phyloP scores from a whole-genome alignment of 2,329 filamentous ascomycete species.

The Aspergillus caelatus region DNA sequence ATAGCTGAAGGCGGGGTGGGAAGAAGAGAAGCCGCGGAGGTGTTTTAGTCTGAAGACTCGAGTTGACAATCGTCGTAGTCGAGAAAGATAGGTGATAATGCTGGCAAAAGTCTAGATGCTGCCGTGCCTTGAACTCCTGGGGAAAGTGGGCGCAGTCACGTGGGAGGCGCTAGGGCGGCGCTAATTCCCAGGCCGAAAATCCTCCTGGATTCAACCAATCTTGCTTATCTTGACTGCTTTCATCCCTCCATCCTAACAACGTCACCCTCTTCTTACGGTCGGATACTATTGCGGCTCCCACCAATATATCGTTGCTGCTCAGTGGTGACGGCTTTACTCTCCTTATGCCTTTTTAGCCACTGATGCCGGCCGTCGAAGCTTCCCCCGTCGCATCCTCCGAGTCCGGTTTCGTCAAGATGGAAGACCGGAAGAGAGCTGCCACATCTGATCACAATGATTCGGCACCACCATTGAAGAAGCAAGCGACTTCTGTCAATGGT shows the following conservation, averaged over 20 bases:
- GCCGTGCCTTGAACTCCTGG: slow-evolving; percentile 24
- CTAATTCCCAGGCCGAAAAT: slow-evolving; percentile 44
- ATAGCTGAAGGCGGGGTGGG: slow-evolving; percentile 21
- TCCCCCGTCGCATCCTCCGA: slow-evolving; percentile 75
- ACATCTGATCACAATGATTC: slow-evolving; percentile 77
- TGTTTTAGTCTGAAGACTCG: neutral
- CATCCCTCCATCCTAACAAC: slow-evolving; percentile 21
- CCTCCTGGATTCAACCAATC: slow-evolving; percentile 41
- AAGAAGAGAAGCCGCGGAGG: neutral
- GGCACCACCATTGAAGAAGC: slow-evolving; percentile 87
- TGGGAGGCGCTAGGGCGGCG: slow-evolving; percentile 37
- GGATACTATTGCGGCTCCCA: slow-evolving; percentile 30
- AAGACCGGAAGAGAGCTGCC: slow-evolving; percentile 97
- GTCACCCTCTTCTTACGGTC: slow-evolving; percentile 18
- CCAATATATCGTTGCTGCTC: slow-evolving; percentile 36
- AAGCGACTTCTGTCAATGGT: slow-evolving; percentile 77
- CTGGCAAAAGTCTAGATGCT: slow-evolving; percentile 27
- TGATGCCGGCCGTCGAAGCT: slow-evolving; percentile 85
- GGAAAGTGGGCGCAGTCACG: slow-evolving; percentile 40
- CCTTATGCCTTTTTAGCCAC: slow-evolving; percentile 57
- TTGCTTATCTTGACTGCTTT: slow-evolving; percentile 34
- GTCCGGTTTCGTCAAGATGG: slow-evolving; percentile 86
- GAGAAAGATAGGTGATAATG: neutral
- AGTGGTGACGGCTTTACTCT: slow-evolving; percentile 35
- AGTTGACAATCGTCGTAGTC: neutral